Evolutionary conservation across 2,329 filamentous ascomycete genomes (phyloP).

Genomic region (Hirsutella minnesotensis): DNA sequence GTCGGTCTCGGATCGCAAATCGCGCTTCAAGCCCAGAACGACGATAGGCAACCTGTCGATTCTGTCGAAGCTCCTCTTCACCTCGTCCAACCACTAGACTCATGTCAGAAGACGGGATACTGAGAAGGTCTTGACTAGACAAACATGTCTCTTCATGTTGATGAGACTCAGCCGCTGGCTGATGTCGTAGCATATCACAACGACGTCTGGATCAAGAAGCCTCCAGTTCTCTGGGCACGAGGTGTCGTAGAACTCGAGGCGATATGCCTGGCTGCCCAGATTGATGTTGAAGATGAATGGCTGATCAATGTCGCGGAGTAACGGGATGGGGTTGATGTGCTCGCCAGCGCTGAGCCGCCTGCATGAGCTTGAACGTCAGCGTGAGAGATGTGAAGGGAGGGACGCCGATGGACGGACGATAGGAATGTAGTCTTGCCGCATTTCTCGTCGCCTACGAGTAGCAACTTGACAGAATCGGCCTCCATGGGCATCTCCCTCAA

Average conservation of each 20-base stretch:
- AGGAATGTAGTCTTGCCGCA: slow-evolving; percentile 51
- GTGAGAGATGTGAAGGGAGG: slow-evolving; percentile 1
- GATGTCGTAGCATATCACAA: slow-evolving; percentile 51
- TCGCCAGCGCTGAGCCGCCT: slow-evolving; percentile 41
- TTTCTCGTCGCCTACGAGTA: slow-evolving; percentile 46
- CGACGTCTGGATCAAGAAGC: slow-evolving; percentile 43
- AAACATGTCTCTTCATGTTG: slow-evolving; percentile 43
- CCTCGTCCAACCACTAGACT: slow-evolving; percentile 45
- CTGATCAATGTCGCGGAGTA: slow-evolving; percentile 47
- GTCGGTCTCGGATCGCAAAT: slow-evolving; percentile 44
- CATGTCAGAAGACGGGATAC: slow-evolving; percentile 3
- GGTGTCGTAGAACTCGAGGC: slow-evolving; percentile 50
- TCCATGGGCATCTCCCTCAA: slow-evolving; percentile 26
- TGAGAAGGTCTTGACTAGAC: slow-evolving; percentile 12
- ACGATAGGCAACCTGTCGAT: slow-evolving; percentile 40
- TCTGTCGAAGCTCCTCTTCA: slow-evolving; percentile 33
- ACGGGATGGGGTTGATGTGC: slow-evolving; percentile 27
- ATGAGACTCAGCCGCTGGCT: slow-evolving; percentile 44
- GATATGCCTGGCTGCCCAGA: slow-evolving; percentile 25
- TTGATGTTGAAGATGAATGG: slow-evolving; percentile 47
- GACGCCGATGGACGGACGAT: slow-evolving; percentile 33
- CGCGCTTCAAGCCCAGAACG: slow-evolving; percentile 48
- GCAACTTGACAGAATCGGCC: slow-evolving; percentile 34
- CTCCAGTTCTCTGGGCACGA: slow-evolving; percentile 47
- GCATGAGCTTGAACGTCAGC: slow-evolving; percentile 5